Percentiles rank a stretch among this genome's conserved stretches.
Evolutionary conservation across 768 basidiomycete species (phyloP).

Genomic region (Cubamyces sp.): DNA sequence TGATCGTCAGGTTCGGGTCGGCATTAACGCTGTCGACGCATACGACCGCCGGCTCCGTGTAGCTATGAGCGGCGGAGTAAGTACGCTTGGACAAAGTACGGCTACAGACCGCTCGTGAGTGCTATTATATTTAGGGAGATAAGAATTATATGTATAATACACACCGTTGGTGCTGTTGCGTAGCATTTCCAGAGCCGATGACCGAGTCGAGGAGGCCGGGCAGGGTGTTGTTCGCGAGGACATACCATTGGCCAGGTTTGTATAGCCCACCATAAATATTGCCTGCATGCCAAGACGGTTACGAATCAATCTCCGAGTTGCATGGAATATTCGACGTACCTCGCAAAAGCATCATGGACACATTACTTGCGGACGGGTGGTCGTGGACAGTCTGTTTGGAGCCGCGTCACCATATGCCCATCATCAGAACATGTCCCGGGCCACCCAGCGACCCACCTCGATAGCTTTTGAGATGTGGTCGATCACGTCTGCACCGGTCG

Average conservation of each 20-base stretch:
- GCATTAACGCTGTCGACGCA: conserved; percentile 22
- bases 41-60: conserved; percentile 17
- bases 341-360: conserved; percentile 3
- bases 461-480: conserved; percentile 5
- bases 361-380: conserved; percentile 5
- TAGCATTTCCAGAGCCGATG: neutral
- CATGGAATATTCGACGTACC: neutral
- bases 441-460: neutral
- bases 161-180: neutral
- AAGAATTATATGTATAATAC: neutral
- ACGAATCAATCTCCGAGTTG: neutral
- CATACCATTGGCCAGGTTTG: conserved; percentile 9
- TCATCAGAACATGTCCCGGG: no score
- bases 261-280: conserved; percentile 6
- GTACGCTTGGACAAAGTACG: neutral
- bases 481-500: conserved; percentile 13
- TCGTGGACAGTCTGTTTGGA: conserved; percentile 2
- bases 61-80: conserved; percentile 9
- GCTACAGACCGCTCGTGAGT: neutral
- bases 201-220: neutral
- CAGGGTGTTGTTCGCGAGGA: neutral
- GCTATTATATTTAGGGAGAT: neutral
- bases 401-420: neutral
- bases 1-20: conserved; percentile 10
- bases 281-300: neutral